Evolutionary conservation across 75 land plant species (phyloP).

Genomic region (Pinus albicaulis): DNA sequence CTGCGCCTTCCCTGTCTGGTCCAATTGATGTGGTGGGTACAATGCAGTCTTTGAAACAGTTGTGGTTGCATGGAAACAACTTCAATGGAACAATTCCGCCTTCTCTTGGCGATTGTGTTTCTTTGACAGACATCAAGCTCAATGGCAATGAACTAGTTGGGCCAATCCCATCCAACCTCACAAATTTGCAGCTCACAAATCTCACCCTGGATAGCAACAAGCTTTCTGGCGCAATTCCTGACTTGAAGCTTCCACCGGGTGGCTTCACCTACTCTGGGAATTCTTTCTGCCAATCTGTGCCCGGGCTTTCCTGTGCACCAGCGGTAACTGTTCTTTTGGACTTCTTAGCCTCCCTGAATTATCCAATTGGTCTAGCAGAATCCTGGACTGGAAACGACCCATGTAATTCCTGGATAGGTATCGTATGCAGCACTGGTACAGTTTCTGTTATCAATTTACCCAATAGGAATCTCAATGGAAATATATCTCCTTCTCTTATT

Average conservation of each 20-base stretch:
- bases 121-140: constrained; percentile 44
- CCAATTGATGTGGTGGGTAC: constrained; percentile 33
- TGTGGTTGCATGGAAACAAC: constrained; percentile 81
- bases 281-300: constrained; percentile 47
- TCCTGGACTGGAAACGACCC: constrained; percentile 82
- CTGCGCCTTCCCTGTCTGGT: constrained; percentile 43
- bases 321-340: constrained; percentile 59
- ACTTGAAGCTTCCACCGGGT: constrained; percentile 17
- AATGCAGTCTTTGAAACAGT: constrained; percentile 37
- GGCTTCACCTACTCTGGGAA: constrained; percentile 36
- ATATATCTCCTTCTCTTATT: constrained; percentile 60
- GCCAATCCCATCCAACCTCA: constrained; percentile 44
- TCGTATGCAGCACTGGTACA: constrained; percentile 30
- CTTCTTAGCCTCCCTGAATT: constrained; percentile 54
- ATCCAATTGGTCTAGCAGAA: constrained; percentile 32
- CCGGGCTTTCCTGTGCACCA: constrained; percentile 57
- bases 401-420: constrained; percentile 57
- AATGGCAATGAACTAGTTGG: constrained; percentile 74
- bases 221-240: constrained; percentile 72
- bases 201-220: constrained; percentile 52
- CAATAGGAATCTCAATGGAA: constrained; percentile 51
- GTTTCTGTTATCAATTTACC: constrained; percentile 51
- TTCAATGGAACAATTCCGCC: constrained; percentile 71
- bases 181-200: constrained; percentile 20
- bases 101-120: constrained; percentile 27